These are phyloP conservation scores for Zygnema circumcarinatum DNA, from an alignment of 139 green algal genomes.

Conservation along the genomic window DNA sequence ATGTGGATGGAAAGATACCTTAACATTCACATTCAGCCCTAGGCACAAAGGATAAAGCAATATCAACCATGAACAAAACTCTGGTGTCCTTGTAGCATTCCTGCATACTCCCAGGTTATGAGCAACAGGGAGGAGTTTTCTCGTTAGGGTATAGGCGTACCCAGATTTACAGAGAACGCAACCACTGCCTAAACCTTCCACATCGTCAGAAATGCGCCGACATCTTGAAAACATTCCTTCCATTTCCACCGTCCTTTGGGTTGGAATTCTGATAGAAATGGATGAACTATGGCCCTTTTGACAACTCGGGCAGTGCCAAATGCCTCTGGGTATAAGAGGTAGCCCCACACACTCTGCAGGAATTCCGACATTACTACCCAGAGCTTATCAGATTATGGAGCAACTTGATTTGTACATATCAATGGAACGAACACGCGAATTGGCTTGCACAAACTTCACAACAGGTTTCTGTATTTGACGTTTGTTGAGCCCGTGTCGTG, in stretches of 20 bases:
- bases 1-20: no score
- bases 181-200: conserved; percentile 68
- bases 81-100: not conserved
- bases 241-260: not conserved
- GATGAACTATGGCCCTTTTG: conserved; percentile 1
- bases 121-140: not conserved
- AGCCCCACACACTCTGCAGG: conserved; percentile 51
- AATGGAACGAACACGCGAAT: no score
- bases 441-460: no score
- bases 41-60: not conserved
- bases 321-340: not conserved
- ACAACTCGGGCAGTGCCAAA: conserved; percentile 75
- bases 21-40: not conserved
- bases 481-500: not conserved
- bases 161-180: conserved; percentile 82
- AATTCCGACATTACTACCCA: not conserved
- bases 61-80: not conserved
- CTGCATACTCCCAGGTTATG: not conserved
- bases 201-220: conserved; percentile 54
- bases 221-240: conserved; percentile 32
- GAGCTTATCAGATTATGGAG: not conserved
- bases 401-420: no score
- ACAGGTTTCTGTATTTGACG: conserved; percentile 1
- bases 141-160: not conserved
- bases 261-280: not conserved